Evolutionary conservation across 805 yeast species (phyloP).

Genomic region (Lachancea kluyveri): DNA sequence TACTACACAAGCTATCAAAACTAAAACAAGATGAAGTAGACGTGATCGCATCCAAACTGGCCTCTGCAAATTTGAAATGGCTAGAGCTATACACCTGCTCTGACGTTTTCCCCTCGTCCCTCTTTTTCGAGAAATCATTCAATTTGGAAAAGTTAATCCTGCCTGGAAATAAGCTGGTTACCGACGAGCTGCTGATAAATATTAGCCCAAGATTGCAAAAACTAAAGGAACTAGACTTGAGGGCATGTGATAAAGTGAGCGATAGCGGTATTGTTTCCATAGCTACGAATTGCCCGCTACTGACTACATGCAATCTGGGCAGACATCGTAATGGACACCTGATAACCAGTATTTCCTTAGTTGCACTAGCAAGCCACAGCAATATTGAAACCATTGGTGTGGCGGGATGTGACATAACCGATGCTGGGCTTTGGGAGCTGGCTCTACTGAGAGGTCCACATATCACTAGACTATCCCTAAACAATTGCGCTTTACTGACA

Average conservation of each 20-base stretch:
- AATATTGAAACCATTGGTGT: conserved; percentile 66
- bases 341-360: conserved; percentile 65
- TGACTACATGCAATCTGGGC: conserved; percentile 68
- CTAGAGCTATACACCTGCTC: conserved; percentile 84
- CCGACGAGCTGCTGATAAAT: conserved; percentile 49
- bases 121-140: conserved; percentile 37
- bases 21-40: conserved; percentile 51
- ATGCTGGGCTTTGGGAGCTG: conserved; percentile 74
- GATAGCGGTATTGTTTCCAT: conserved; percentile 72
- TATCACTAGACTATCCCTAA: conserved; percentile 64
- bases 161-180: conserved; percentile 63
- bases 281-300: conserved; percentile 50
- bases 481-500: conserved; percentile 59
- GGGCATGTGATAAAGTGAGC: conserved; percentile 77
- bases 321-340: conserved; percentile 62
- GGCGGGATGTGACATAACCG: conserved; percentile 82
- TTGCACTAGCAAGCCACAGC: conserved; percentile 51
- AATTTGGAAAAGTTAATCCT: conserved; percentile 41
- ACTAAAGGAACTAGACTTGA: conserved; percentile 60
- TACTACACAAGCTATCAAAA: conserved; percentile 58
- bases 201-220: conserved; percentile 52
- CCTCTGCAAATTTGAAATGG: conserved; percentile 52
- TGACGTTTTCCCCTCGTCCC: conserved; percentile 47
- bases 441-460: conserved; percentile 45
- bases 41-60: conserved; percentile 32